Percentiles rank a stretch among this genome's conserved stretches.
Evolutionary conservation across 108 stramenopile species (phyloP).

Genomic region (Fistulifera pelliculosa): DNA sequence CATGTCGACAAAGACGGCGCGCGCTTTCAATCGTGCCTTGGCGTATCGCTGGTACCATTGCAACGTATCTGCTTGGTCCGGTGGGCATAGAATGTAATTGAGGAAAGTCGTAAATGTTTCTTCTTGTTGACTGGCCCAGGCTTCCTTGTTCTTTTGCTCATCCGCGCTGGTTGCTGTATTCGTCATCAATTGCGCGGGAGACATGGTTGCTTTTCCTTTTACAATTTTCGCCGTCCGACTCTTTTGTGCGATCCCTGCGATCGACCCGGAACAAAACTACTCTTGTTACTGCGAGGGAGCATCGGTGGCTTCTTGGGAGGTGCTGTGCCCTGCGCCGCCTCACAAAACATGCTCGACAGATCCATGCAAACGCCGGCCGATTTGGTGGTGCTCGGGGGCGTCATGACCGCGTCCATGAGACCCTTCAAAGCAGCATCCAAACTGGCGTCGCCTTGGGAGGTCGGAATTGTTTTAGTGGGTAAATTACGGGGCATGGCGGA

Average conservation of each 20-base stretch:
- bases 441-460: too few relatives aligned
- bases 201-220: too few relatives aligned
- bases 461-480: too few relatives aligned
- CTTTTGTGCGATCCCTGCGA: slow-evolving; percentile 8
- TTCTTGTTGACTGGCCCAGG: slow-evolving; percentile 74
- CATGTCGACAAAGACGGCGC: background rate
- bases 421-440: too few relatives aligned
- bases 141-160: slow-evolving; percentile 17
- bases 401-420: too few relatives aligned
- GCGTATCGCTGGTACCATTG: slow-evolving; percentile 30
- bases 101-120: slow-evolving; percentile 63
- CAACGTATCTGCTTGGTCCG: slow-evolving; percentile 28
- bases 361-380: slow-evolving; percentile 20
- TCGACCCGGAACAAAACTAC: slow-evolving; percentile 9
- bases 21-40: slow-evolving; percentile 19
- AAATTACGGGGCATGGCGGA: too few relatives aligned
- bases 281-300: background rate
- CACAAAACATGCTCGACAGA: slow-evolving; percentile 21
- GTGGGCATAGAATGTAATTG: slow-evolving; percentile 66
- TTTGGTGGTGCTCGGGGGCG: too few relatives aligned
- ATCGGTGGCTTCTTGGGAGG: slow-evolving; percentile 1
- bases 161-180: background rate
- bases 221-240: too few relatives aligned
- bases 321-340: background rate
- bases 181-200: background rate